phyloP scores from a whole-genome alignment of 192 early-diverging fungal species.

The Irineochytrium annulatum region DNA sequence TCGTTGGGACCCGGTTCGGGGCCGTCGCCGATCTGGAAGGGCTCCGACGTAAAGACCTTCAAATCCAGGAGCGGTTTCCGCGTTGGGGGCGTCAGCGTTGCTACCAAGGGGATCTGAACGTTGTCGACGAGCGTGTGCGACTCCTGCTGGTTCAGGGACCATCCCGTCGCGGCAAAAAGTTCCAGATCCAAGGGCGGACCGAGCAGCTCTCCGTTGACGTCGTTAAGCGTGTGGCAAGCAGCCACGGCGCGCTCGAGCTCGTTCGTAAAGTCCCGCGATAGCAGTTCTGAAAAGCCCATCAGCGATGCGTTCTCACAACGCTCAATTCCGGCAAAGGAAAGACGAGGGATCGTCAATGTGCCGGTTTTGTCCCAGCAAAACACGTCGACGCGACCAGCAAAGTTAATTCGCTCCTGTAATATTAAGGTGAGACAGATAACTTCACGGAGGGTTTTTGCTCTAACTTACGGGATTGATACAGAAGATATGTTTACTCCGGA shows the following conservation, averaged over 20 bases:
- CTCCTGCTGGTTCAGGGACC: slow-evolving; percentile 28
- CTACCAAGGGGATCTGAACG: slow-evolving; percentile 9
- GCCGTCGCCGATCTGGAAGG: background rate
- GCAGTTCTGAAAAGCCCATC: background rate
- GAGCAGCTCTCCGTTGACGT: slow-evolving; percentile 50
- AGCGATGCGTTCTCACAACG: background rate
- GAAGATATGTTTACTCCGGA: slow-evolving; percentile 33
- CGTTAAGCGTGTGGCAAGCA: slow-evolving; percentile 65
- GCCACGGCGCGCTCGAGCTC: slow-evolving; percentile 36
- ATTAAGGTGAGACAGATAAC: background rate
- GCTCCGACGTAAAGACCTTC: no score
- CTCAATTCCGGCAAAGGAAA: slow-evolving; percentile 14
- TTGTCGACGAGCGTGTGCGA: background rate
- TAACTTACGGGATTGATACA: slow-evolving; percentile 35
- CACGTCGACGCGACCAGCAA: slow-evolving; percentile 36
- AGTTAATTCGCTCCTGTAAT: slow-evolving; percentile 32
- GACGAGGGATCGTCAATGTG: slow-evolving; percentile 14
- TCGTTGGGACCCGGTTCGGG: background rate
- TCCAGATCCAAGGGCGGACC: slow-evolving; percentile 78
- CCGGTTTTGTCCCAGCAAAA: slow-evolving; percentile 54
- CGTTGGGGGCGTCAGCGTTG: background rate
- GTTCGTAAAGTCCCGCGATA: slow-evolving; percentile 12
- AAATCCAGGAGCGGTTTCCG: no score
- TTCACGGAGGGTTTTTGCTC: background rate
- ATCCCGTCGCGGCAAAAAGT: slow-evolving; percentile 66